phyloP scores from a whole-genome alignment of 441 rosid genomes.

The Populus hybrid region DNA sequence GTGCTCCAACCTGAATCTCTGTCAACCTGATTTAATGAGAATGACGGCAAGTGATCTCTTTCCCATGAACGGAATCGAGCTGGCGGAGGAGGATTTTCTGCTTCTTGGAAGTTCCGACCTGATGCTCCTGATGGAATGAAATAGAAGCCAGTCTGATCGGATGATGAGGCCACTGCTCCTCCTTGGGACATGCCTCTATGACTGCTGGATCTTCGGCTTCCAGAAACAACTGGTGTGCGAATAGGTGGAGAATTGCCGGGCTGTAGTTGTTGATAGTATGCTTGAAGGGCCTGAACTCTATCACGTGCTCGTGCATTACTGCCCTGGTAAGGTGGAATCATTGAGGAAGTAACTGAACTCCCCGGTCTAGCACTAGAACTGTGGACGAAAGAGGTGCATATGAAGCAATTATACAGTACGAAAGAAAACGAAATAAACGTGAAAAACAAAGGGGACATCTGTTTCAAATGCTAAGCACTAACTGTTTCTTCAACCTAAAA shows the following conservation, averaged over 20 bases:
- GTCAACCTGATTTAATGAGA: constrained; percentile 55
- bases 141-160: constrained; percentile 73
- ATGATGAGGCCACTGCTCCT: constrained; percentile 65
- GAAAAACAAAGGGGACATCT: not conserved
- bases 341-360: constrained; percentile 61
- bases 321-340: constrained; percentile 82
- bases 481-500: not conserved
- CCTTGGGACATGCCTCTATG: constrained; percentile 57
- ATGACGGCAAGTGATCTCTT: constrained; percentile 63
- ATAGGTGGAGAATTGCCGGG: constrained; percentile 44
- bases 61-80: constrained; percentile 65
- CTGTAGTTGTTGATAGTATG: constrained; percentile 83
- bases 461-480: not conserved
- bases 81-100: constrained; percentile 40
- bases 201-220: constrained; percentile 49
- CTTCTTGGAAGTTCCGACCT: constrained; percentile 51
- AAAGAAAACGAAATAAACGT: not conserved
- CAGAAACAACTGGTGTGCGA: constrained; percentile 46
- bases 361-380: constrained; percentile 69
- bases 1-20: constrained; percentile 63
- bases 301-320: constrained; percentile 78
- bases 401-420: not conserved
- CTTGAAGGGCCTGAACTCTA: constrained; percentile 88
- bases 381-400: constrained; percentile 17
- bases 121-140: constrained; percentile 58